These are phyloP conservation scores for Primulina tabacum DNA, from an alignment of 257 asterid genomes.

Conservation along the genomic window DNA sequence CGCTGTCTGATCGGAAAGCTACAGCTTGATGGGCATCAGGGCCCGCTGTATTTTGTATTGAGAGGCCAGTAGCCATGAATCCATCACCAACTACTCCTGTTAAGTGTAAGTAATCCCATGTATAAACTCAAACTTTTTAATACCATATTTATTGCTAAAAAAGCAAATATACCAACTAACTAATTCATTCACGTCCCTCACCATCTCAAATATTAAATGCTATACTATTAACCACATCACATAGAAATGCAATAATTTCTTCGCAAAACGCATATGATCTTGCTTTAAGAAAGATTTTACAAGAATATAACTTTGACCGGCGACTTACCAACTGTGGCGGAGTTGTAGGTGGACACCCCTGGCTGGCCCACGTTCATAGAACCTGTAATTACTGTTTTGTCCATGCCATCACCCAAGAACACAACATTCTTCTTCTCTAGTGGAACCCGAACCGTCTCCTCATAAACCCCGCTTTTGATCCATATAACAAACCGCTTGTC, in stretches of 20 bases:
- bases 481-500: neutral
- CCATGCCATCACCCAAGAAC: slow-evolving; percentile 53
- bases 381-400: slow-evolving; percentile 48
- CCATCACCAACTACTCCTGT: slow-evolving; percentile 50
- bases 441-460: neutral
- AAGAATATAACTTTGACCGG: neutral
- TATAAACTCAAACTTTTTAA: too few relatives aligned
- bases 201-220: too few relatives aligned
- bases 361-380: slow-evolving; percentile 37
- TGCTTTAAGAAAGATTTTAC: neutral
- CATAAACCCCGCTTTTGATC: neutral
- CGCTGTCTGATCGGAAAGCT: slow-evolving; percentile 51
- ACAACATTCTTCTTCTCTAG: neutral
- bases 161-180: too few relatives aligned
- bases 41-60: slow-evolving; percentile 53
- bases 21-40: slow-evolving; percentile 54
- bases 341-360: slow-evolving; percentile 34
- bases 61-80: slow-evolving; percentile 49
- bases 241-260: too few relatives aligned
- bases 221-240: too few relatives aligned
- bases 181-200: too few relatives aligned
- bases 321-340: slow-evolving; percentile 24
- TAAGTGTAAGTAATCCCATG: neutral
- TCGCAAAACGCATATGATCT: neutral
- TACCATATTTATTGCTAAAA: too few relatives aligned